A percentile compares a stretch with the other conserved stretches of the same genome.
Conservation (phyloP, 768 basidiomycete genomes). For the Suillus tomentosus region DNA sequence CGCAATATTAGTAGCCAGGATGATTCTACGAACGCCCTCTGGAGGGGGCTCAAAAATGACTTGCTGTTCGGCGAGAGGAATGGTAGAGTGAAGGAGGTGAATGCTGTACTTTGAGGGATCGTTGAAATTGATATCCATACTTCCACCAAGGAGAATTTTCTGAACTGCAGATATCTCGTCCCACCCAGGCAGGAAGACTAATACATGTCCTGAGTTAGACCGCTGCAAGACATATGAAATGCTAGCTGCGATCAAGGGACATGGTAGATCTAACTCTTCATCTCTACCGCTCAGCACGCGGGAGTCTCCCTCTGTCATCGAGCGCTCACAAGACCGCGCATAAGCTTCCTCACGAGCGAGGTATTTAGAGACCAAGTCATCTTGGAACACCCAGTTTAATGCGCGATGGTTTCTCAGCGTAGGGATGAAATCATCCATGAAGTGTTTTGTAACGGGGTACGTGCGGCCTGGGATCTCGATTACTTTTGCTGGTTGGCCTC, state of each 20-base stretch:
- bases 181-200: conserved; percentile 93
- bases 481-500: conserved; percentile 62
- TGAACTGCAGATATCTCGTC: conserved; percentile 84
- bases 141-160: conserved; percentile 53
- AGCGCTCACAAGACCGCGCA: conserved; percentile 6
- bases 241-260: conserved; percentile 77
- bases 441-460: conserved; percentile 82
- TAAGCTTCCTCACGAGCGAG: conserved; percentile 56
- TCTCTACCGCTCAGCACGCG: conserved; percentile 19
- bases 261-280: conserved; percentile 77
- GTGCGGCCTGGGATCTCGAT: conserved; percentile 89
- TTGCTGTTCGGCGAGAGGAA: conserved; percentile 88
- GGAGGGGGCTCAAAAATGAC: conserved; percentile 85
- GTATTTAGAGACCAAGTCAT: conserved; percentile 74
- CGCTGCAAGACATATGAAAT: conserved; percentile 74
- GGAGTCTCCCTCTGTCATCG: conserved; percentile 32
- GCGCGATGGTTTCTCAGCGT: conserved; percentile 44
- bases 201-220: conserved; percentile 81
- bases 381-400: conserved; percentile 64
- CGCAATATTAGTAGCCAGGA: conserved; percentile 93
- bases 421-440: conserved; percentile 75
- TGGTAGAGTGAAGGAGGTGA: conserved; percentile 86
- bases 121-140: conserved; percentile 60
- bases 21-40: conserved; percentile 77
- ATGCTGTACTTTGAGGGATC: conserved; percentile 61